These are phyloP conservation scores for Fragilariopsis cylindrus DNA, from an alignment of 108 stramenopile genomes.

Conservation along the genomic window DNA sequence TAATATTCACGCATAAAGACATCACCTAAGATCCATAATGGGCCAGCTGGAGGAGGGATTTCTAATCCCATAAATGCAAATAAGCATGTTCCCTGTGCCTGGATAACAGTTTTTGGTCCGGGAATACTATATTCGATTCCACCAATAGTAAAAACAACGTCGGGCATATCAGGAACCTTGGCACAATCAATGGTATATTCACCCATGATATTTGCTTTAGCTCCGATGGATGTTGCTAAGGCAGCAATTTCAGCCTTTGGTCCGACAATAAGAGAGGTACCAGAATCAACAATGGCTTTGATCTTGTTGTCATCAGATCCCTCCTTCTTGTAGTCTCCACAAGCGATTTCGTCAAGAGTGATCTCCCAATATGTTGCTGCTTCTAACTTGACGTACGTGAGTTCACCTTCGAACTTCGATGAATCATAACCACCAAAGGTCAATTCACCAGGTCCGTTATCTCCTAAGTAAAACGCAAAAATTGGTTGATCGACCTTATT, in stretches of 20 bases:
- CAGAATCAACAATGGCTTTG: conserved; percentile 94
- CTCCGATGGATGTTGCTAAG: conserved; percentile 83
- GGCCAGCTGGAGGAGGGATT: conserved; percentile 66
- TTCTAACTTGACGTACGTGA: conserved; percentile 68
- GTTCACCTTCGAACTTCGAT: conserved; percentile 70
- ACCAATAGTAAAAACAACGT: conserved; percentile 80
- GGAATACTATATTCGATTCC: conserved; percentile 82
- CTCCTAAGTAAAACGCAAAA: conserved; percentile 97
- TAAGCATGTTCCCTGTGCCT: conserved; percentile 83
- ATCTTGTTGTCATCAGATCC: conserved; percentile 27
- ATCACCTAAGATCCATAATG: conserved; percentile 98
- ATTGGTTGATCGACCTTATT: conserved; percentile 70
- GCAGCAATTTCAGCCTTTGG: conserved; percentile 71
- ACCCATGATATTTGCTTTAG: conserved; percentile 83
- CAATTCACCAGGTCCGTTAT: conserved; percentile 91
- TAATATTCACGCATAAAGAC: conserved; percentile 99
- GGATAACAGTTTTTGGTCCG: conserved; percentile 85
- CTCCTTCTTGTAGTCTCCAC: conserved; percentile 49
- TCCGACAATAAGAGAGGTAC: conserved; percentile 92
- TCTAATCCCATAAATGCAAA: conserved; percentile 97
- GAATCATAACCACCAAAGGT: conserved; percentile 94
- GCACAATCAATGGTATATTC: conserved; percentile 94
- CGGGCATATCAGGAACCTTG: conserved; percentile 64
- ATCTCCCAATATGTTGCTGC: conserved; percentile 94
- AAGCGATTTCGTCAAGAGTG: conserved; percentile 61